These are phyloP conservation scores for Barnettozyma botsteinii DNA, from an alignment of 805 yeast genomes.

Conservation along the genomic window DNA sequence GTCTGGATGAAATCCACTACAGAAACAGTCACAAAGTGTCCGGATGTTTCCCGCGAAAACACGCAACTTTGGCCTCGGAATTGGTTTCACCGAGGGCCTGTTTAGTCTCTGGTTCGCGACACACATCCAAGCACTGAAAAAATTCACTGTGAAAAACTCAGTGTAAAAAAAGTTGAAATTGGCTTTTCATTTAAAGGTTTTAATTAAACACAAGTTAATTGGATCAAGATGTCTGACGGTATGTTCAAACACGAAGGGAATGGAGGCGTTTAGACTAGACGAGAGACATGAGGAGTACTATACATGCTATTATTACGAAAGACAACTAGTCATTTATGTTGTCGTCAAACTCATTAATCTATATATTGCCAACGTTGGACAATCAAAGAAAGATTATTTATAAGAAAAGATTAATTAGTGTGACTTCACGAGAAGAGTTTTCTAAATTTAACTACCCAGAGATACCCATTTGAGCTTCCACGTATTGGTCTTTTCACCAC, in stretches of 20 bases:
- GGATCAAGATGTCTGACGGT: slow-evolving; percentile 28
- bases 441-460: too few species aligned
- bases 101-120: slow-evolving; percentile 4
- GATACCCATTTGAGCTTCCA: too few species aligned
- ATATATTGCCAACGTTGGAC: too few species aligned
- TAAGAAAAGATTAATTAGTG: too few species aligned
- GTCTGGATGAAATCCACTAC: slow-evolving; percentile 3
- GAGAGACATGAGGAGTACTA: not conserved
- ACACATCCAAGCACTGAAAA: slow-evolving; percentile 9
- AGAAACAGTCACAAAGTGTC: slow-evolving; percentile 4
- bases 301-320: too few species aligned
- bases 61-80: slow-evolving; percentile 1
- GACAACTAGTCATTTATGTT: too few species aligned
- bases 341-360: too few species aligned
- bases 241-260: slow-evolving; percentile 11
- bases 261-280: not conserved
- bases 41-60: slow-evolving; percentile 1
- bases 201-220: slow-evolving; percentile 3
- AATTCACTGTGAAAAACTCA: slow-evolving; percentile 3
- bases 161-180: slow-evolving; percentile 4
- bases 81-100: not conserved
- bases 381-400: too few species aligned
- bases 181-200: slow-evolving; percentile 3
- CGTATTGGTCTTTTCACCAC: too few species aligned
- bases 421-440: too few species aligned